A percentile compares a stretch with the other conserved stretches of the same genome.
Evolutionary conservation across 306 rosid genomes (phyloP).

Genomic region (Spatholobus suberectus): DNA sequence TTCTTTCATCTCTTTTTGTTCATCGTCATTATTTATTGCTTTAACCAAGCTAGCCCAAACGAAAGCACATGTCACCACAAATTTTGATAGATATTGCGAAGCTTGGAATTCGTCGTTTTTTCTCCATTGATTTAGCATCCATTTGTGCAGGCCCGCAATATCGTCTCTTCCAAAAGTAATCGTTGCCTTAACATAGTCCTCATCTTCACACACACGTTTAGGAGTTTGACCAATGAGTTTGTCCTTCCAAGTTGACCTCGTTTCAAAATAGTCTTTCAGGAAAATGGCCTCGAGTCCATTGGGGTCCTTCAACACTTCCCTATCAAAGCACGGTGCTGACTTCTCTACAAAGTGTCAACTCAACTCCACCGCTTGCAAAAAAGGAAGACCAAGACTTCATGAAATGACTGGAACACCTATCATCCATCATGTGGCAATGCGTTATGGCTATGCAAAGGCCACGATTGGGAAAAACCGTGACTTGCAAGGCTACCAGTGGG

Average conservation of each 20-base stretch:
- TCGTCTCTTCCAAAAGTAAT: conserved; percentile 28
- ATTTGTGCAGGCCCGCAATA: conserved; percentile 24
- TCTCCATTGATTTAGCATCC: neutral
- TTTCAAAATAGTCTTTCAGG: conserved; percentile 33
- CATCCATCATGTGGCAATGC: conserved; percentile 44
- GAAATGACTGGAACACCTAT: conserved; percentile 28
- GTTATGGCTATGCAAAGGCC: conserved; percentile 51
- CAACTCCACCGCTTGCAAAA: neutral
- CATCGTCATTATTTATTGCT: conserved; percentile 20
- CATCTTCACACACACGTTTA: neutral
- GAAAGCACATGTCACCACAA: conserved; percentile 44
- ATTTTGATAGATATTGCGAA: conserved; percentile 33
- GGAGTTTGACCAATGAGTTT: neutral
- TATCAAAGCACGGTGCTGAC: conserved; percentile 38
- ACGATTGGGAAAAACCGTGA: conserved; percentile 27
- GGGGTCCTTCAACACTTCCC: conserved; percentile 36
- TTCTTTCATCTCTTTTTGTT: neutral
- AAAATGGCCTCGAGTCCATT: conserved; percentile 37
- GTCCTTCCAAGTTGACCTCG: conserved; percentile 39
- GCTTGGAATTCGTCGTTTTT: neutral
- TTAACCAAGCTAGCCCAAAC: conserved; percentile 35
- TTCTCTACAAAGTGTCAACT: no score
- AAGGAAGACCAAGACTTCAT: conserved; percentile 42
- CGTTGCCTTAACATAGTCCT: conserved; percentile 30
- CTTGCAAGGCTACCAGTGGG: conserved; percentile 35